Conservation (phyloP, 345 rosid species). For the Gossypium thurberi region DNA sequence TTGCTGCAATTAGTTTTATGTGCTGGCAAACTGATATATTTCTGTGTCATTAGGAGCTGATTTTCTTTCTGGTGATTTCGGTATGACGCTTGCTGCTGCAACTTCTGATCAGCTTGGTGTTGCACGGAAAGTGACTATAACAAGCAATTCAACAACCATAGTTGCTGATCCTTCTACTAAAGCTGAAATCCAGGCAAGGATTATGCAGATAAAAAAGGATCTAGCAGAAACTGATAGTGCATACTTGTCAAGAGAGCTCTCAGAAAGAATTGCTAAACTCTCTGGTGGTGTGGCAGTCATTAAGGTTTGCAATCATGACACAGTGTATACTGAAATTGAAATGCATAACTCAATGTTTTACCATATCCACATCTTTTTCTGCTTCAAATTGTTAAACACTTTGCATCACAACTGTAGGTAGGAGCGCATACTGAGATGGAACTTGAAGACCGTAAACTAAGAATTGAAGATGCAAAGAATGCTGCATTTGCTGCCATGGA, state of each 20-base stretch:
- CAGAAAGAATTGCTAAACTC: constrained; percentile 85
- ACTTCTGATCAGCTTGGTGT: constrained; percentile 96
- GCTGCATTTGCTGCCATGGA: constrained; percentile 92
- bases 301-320: constrained; percentile 42
- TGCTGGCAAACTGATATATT: constrained; percentile 10
- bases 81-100: constrained; percentile 42
- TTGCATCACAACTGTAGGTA: constrained; percentile 30
- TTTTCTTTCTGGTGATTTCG: constrained; percentile 72
- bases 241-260: constrained; percentile 51
- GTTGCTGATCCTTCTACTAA: constrained; percentile 77
- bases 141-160: constrained; percentile 71
- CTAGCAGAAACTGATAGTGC: constrained; percentile 65
- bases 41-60: constrained; percentile 58
- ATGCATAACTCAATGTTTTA: not conserved
- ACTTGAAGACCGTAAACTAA: constrained; percentile 86
- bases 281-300: constrained; percentile 86
- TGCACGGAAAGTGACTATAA: constrained; percentile 60
- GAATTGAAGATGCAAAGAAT: constrained; percentile 83
- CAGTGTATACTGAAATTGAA: not conserved
- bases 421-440: constrained; percentile 87
- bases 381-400: constrained; percentile 3
- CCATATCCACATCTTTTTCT: not conserved
- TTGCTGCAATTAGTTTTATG: not conserved
- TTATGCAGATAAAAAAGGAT: constrained; percentile 85
- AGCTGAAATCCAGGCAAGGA: constrained; percentile 88